Evolutionary conservation across 805 yeast species (phyloP), one percentile per base, ranked within the genome.

Genomic region (Candida bentonensis): DNA sequence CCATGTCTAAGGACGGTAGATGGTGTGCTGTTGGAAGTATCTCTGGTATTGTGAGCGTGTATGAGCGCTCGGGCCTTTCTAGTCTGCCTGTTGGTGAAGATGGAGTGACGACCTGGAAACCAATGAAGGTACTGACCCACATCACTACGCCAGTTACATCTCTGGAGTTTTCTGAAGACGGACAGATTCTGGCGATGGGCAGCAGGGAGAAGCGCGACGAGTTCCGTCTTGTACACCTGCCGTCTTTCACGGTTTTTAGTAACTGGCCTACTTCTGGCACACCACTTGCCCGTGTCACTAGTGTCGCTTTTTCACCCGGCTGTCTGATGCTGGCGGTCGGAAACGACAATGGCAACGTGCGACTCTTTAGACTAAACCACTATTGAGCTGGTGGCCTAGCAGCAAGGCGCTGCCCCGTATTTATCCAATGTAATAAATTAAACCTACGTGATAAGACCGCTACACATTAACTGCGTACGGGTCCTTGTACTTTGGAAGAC

Each of bases 241-340:
- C 96, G 21, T 73, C 83, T 22, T 85, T 89, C 51, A 74, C 84
- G 17, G 95, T 85, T 4, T 92, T 79, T 64, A 70, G 79, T 42
- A 92, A 92, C 67, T 92, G 98, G 98, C 99, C 99, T 15, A 92
- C 97, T 1, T 79, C 89, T 43, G 87, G 87, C 3, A 89, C 98
- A 0, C 97, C 98, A 9, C 71, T 92, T 52, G 99, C 98, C n/a
- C 78, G 81, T 52, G 96, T 92, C 26, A 84, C 96, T 0, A 63
- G 79, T 15, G 80, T 78, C 2, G 74, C 77, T 15, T 89, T 89
- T 62, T 78, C 94, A 39, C 86, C 92, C 22, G 75, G 76, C 49
- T 76, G 79, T 47, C 92, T 85, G 62, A 76, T 88, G 79, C 61
- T 92, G 42, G 85, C 88, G 15, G 75, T 86, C 1, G 98, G 95